A percentile compares a stretch with the other conserved stretches of the same genome.
phyloP scores from a whole-genome alignment of 2,329 filamentous ascomycete genomes.

The Fulvia fulva region DNA sequence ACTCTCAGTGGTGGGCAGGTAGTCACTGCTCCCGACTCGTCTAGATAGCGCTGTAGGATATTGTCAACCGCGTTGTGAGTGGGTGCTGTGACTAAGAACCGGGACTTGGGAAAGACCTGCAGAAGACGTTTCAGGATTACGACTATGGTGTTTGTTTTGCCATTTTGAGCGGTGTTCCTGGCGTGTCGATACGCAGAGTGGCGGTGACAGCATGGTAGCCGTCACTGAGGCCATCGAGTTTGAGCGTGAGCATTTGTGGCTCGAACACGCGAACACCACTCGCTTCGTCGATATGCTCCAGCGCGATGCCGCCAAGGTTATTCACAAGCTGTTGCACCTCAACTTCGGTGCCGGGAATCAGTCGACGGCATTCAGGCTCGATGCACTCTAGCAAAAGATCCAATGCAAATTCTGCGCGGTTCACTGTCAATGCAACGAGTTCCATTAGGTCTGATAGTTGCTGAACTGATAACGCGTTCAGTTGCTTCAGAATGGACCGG shows the following conservation, averaged over 20 bases:
- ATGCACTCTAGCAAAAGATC: constrained; percentile 7
- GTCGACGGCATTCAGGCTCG: neutral
- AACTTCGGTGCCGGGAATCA: too few species aligned
- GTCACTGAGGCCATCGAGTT: neutral
- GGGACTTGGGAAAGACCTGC: constrained; percentile 27
- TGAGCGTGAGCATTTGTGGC: neutral
- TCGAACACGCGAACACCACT: neutral
- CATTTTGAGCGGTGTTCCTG: constrained; percentile 29
- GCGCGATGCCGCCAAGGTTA: constrained; percentile 1
- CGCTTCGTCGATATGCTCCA: constrained; percentile 6
- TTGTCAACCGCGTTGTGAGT: constrained; percentile 8
- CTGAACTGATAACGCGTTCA: neutral
- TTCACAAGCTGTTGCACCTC: too few species aligned
- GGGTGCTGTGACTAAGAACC: constrained; percentile 4
- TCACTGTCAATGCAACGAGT: neutral
- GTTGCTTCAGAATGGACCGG: neutral
- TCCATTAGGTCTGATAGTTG: constrained; percentile 4
- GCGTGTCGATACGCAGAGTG: constrained; percentile 1
- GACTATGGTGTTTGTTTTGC: constrained; percentile 70
- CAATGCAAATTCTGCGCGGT: neutral
- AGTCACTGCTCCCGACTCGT: neutral
- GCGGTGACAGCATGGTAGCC: constrained; percentile 3
- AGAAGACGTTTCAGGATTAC: constrained; percentile 56
- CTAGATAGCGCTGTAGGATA: constrained; percentile 2
- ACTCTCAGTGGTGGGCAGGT: neutral